These are phyloP conservation scores for Linnemannia schmuckeri DNA, from an alignment of 192 early-diverging fungal species.

Conservation along the genomic window DNA sequence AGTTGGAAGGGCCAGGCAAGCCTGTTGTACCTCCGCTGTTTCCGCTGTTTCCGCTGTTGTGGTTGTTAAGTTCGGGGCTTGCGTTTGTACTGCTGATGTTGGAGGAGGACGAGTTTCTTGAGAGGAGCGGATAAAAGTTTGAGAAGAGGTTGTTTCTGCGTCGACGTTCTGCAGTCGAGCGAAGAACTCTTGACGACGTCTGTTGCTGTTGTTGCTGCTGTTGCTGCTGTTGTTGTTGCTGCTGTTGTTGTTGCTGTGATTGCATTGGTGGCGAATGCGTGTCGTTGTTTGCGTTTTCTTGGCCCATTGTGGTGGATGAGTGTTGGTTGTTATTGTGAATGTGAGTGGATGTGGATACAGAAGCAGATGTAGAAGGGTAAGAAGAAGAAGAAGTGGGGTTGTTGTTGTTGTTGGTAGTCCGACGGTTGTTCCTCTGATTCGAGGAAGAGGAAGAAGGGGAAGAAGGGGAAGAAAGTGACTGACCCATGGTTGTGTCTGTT, in stretches of 20 bases:
- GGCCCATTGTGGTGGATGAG: not conserved
- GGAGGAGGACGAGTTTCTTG: slow-evolving; percentile 27
- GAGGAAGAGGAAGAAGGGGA: slow-evolving; percentile 9
- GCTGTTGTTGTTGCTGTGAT: slow-evolving; percentile 24
- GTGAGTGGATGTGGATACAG: not conserved
- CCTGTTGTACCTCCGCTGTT: not conserved
- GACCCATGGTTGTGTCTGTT: slow-evolving; percentile 26
- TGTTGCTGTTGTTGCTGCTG: slow-evolving; percentile 13
- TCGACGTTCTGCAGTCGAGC: slow-evolving; percentile 36
- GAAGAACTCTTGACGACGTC: slow-evolving; percentile 37
- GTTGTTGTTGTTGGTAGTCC: not conserved
- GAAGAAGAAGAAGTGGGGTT: not conserved
- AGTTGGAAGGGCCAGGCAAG: not conserved
- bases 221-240: slow-evolving; percentile 18
- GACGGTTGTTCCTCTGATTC: slow-evolving; percentile 20
- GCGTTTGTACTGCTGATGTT: not conserved
- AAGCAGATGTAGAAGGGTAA: not conserved
- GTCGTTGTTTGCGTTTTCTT: not conserved
- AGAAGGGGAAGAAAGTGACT: slow-evolving; percentile 18
- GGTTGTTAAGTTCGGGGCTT: not conserved
- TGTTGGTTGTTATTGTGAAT: not conserved
- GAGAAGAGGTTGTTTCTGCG: slow-evolving; percentile 47
- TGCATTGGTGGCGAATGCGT: not conserved
- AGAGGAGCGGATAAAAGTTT: slow-evolving; percentile 49
- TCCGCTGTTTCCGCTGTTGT: not conserved